Percentiles rank a stretch among this genome's conserved stretches.
Evolutionary conservation across 2,329 filamentous ascomycete genomes (phyloP).

Genomic region (Chaetomium globosum): DNA sequence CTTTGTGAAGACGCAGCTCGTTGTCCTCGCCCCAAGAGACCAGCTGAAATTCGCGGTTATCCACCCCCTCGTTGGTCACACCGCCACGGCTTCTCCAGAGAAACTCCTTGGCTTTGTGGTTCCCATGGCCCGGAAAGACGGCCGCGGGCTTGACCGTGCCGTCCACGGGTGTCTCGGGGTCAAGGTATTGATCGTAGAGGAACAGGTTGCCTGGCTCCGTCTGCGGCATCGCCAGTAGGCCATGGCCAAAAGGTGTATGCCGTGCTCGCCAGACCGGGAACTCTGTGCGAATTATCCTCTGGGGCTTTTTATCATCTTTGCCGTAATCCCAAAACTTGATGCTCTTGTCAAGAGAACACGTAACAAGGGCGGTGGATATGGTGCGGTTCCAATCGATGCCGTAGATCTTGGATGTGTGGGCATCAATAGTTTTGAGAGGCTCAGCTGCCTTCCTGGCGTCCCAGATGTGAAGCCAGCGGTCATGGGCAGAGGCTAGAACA

Average conservation of each 20-base stretch:
- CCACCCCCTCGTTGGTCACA: conserved; percentile 67
- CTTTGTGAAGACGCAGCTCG: conserved; percentile 75
- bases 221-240: conserved; percentile 88
- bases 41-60: conserved; percentile 86
- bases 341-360: conserved; percentile 86
- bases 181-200: conserved; percentile 71
- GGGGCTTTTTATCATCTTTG: conserved; percentile 63
- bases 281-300: conserved; percentile 76
- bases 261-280: conserved; percentile 91
- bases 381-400: conserved; percentile 92
- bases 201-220: conserved; percentile 83
- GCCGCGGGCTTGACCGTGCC: conserved; percentile 53
- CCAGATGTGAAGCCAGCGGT: conserved; percentile 86
- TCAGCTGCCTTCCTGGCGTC: conserved; percentile 78
- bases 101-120: conserved; percentile 82
- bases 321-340: conserved; percentile 91
- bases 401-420: conserved; percentile 91
- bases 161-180: conserved; percentile 50
- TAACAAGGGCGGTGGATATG: conserved; percentile 70
- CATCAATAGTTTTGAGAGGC: conserved; percentile 80
- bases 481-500: conserved; percentile 87
- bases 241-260: conserved; percentile 86
- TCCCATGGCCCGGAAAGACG: conserved; percentile 63
- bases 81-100: conserved; percentile 80
- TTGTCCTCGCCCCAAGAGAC: conserved; percentile 92